These are phyloP conservation scores for Purpureocillium lavendulum DNA, from an alignment of 2,329 filamentous ascomycete genomes.

Conservation along the genomic window DNA sequence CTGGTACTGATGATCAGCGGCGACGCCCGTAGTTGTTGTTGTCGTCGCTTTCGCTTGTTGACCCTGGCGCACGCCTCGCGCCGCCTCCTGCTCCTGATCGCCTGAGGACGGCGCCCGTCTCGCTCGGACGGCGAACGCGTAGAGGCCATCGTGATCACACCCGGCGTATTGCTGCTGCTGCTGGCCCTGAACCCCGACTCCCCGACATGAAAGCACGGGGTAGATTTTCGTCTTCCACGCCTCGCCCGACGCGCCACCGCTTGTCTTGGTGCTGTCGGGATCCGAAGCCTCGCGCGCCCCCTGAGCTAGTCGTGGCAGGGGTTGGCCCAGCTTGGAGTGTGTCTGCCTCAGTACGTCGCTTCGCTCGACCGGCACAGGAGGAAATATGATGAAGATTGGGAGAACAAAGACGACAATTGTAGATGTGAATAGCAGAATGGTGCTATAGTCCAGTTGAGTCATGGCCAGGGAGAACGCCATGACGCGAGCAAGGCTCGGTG, in stretches of 20 bases:
- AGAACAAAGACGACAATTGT: slow-evolving; percentile 43
- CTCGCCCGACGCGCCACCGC: too few species aligned
- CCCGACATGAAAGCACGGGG: slow-evolving; percentile 74
- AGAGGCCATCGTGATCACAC: slow-evolving; percentile 73
- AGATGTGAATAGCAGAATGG: slow-evolving; percentile 30
- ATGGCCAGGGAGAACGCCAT: slow-evolving; percentile 13
- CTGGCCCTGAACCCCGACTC: slow-evolving; percentile 61
- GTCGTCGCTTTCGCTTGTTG: too few species aligned
- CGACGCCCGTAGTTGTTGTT: neutral
- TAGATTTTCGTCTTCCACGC: too few species aligned
- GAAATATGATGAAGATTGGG: slow-evolving; percentile 46
- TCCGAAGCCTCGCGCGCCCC: too few species aligned
- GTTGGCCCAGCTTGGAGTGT: slow-evolving; percentile 39
- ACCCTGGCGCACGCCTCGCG: too few species aligned
- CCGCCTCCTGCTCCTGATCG: too few species aligned
- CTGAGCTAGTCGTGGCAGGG: slow-evolving; percentile 23
- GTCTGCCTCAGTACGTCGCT: slow-evolving; percentile 48
- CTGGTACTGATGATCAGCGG: slow-evolving; percentile 20
- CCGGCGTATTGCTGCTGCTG: slow-evolving; percentile 61
- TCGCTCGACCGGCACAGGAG: slow-evolving; percentile 42
- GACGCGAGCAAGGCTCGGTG: too few species aligned
- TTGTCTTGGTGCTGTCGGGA: slow-evolving; percentile 40
- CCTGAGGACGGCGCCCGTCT: too few species aligned
- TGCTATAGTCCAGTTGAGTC: slow-evolving; percentile 17
- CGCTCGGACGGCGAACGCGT: slow-evolving; percentile 62